Base-by-base conservation (phyloP, 768 basidiomycete genomes). In the Stropharia rugosoannulata region DNA sequence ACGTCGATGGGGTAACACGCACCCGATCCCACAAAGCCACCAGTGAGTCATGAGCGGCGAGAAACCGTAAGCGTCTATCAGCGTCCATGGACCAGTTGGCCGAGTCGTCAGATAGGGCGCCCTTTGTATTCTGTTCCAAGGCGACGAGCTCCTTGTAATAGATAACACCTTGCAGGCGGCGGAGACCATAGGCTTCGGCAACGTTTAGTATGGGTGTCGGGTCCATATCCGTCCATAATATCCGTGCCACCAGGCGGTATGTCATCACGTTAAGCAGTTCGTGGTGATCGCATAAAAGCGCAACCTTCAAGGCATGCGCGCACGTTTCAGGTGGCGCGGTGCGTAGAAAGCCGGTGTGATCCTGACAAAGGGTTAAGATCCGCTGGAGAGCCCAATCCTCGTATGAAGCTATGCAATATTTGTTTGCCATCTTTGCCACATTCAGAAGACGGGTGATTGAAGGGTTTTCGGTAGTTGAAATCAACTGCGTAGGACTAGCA, bases 21-120 rank as follows among this genome's bases (percentile, higher is more conserved):
- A 87, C 61, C 27, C 71, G 69, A 48, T 84, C 81, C 84, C 85
- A 86, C 16, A 79, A 67, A 46, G 68, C 70, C 18, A 80, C 71
- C 38, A 89, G 77, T 18, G 81, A 80, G 50, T 79, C 68, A 57
- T 83, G 82, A 2, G 88, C 87, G 16, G 78, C 73, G 13, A 87
- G 71, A 42, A 87, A 75, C 39, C 78, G 76, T 67, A 79, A 70
- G 38, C 79, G 80, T 55, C 63, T 68, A 49, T 75, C 75, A 5
- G 67, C 51, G 52, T 65, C 64, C 51, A 70, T 68, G 11, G 62
- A 71, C 16, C 62, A 56, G 7, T 64, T 64, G 25, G 64, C 67
- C 2, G 57, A 74, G 65, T 57, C 71, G 62, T 41, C 70, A 64
- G 54, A 70, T 59, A 49, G 70, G 66, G 46, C 66, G 58, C 55